Evolutionary conservation across 192 early-diverging fungal genomes (phyloP).

Genomic region (Funneliformis mosseae): DNA sequence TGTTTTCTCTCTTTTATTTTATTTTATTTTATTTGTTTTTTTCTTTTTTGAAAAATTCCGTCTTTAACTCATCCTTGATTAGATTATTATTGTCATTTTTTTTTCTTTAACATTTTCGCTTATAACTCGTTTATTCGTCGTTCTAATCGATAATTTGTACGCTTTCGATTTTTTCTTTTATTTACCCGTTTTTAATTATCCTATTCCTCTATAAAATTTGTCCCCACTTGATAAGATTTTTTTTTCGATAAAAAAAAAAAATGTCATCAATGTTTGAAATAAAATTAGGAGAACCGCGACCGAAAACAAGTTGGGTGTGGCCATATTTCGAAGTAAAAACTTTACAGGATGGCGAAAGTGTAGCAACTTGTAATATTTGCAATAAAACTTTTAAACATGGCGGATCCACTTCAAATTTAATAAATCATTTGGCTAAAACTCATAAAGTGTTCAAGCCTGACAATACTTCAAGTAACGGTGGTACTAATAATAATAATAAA

Average conservation of each 20-base stretch:
- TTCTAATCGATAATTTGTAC: background rate
- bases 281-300: conserved; percentile 13
- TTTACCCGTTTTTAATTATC: too few relatives aligned
- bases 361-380: background rate
- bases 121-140: background rate
- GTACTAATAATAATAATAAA: background rate
- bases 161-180: background rate
- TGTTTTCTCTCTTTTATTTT: background rate
- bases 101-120: background rate
- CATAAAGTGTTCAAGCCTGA: background rate
- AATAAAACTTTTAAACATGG: conserved; percentile 16
- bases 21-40: too few relatives aligned
- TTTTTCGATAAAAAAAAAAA: background rate
- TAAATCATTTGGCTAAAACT: conserved; percentile 15
- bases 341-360: conserved; percentile 9
- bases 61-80: background rate
- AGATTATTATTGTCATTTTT: background rate
- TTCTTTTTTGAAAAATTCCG: too few relatives aligned
- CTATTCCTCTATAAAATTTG: too few relatives aligned
- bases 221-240: too few relatives aligned
- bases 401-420: conserved; percentile 6
- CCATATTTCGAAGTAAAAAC: conserved; percentile 17
- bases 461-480: background rate
- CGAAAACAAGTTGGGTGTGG: conserved; percentile 10
- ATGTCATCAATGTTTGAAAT: conserved; percentile 1